Conservation (phyloP, 352 stramenopile genomes). For the Globisporangium yorkense region DNA sequence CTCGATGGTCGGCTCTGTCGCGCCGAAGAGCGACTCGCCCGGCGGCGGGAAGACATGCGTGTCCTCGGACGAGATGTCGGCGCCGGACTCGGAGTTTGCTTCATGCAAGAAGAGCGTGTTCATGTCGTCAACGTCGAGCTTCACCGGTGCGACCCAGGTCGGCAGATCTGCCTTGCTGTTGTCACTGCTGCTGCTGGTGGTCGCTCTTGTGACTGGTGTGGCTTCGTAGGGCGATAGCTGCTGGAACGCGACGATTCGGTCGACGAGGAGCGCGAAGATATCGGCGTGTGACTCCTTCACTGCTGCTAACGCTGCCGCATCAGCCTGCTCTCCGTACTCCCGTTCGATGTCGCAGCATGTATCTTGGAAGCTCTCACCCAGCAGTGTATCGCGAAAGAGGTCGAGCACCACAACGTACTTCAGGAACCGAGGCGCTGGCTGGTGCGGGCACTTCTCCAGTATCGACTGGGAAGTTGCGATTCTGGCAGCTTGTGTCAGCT, state of each 20-base stretch:
- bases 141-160: constrained; percentile 32
- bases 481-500: background rate
- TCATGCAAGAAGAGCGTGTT: constrained; percentile 34
- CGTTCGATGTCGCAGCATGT: background rate
- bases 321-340: too few relatives aligned
- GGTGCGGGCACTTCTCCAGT: background rate
- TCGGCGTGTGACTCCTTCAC: background rate
- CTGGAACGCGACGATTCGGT: constrained; percentile 24
- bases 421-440: constrained; percentile 13
- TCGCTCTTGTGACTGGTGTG: background rate
- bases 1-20: background rate
- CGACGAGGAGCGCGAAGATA: constrained; percentile 25
- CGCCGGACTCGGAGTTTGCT: constrained; percentile 17
- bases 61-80: constrained; percentile 36
- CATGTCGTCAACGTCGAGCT: constrained; percentile 29
- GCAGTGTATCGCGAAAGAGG: constrained; percentile 29
- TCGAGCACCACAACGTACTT: constrained; percentile 36
- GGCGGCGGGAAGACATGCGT: constrained; percentile 36
- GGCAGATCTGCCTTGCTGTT: constrained; percentile 13
- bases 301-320: background rate
- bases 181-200: background rate
- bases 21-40: constrained; percentile 5
- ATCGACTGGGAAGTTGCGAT: background rate
- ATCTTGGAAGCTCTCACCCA: constrained; percentile 16
- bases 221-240: constrained; percentile 9